phyloP scores from a whole-genome alignment of 768 basidiomycete species.

The Boletus reticuloceps region DNA sequence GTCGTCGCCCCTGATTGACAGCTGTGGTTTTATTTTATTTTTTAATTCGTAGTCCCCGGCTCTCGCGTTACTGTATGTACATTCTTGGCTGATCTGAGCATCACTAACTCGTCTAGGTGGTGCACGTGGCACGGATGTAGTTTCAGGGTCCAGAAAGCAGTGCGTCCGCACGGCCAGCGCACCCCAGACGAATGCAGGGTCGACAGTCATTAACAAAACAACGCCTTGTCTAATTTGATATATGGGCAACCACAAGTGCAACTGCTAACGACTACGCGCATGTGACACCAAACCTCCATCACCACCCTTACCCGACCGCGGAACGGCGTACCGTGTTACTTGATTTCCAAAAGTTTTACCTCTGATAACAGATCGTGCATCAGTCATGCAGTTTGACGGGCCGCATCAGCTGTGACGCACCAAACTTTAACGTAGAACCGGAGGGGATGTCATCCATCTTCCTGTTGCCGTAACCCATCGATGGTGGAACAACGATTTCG shows the following conservation, averaged over 20 bases:
- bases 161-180: constrained; percentile 25
- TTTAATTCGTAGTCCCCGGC: background rate
- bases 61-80: background rate
- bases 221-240: constrained; percentile 28
- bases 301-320: constrained; percentile 9
- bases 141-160: constrained; percentile 24
- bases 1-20: constrained; percentile 13
- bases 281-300: constrained; percentile 12
- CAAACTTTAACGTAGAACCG: constrained; percentile 81
- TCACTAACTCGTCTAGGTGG: constrained; percentile 2
- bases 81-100: background rate
- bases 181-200: constrained; percentile 22
- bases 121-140: constrained; percentile 10
- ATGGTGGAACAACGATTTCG: constrained; percentile 67
- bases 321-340: constrained; percentile 38
- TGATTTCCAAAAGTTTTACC: constrained; percentile 69
- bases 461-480: constrained; percentile 68
- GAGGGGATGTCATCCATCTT: constrained; percentile 64
- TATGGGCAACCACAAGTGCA: constrained; percentile 17
- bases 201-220: constrained; percentile 13
- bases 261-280: constrained; percentile 15
- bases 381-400: constrained; percentile 3
- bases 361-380: constrained; percentile 40
- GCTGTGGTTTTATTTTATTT: background rate
- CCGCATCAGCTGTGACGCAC: constrained; percentile 39